Conservation (phyloP, 371 early-diverging fungal genomes). For the Lichtheimia corymbifera region DNA sequence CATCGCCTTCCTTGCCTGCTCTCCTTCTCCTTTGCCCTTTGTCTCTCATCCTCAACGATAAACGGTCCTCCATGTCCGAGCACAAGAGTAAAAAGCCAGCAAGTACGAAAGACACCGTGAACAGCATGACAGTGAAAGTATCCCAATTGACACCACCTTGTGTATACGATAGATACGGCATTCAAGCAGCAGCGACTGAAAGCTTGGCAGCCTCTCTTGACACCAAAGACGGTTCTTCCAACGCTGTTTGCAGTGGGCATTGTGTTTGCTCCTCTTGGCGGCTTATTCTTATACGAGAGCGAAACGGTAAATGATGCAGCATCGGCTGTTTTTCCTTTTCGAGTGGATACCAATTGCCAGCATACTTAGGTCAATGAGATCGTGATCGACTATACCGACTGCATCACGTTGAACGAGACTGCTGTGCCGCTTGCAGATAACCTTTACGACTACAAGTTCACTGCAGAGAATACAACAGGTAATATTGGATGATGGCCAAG, state of each 20-base stretch:
- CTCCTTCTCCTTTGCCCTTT: not conserved
- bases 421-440: slow-evolving; percentile 13
- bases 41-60: too few relatives aligned
- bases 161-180: slow-evolving; percentile 66
- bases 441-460: slow-evolving; percentile 43
- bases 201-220: slow-evolving; percentile 92
- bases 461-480: slow-evolving; percentile 41
- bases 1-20: slow-evolving; percentile 3
- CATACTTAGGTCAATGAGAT: slow-evolving; percentile 64
- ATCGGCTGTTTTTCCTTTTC: not conserved
- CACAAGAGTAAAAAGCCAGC: slow-evolving; percentile 48
- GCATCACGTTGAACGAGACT: slow-evolving; percentile 42
- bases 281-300: slow-evolving; percentile 64
- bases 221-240: slow-evolving; percentile 87
- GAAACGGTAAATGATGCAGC: slow-evolving; percentile 37
- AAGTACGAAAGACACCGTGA: slow-evolving; percentile 21
- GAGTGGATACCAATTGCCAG: not conserved
- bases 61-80: slow-evolving; percentile 32
- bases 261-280: slow-evolving; percentile 86
- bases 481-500: not conserved
- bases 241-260: slow-evolving; percentile 84
- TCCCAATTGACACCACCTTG: not conserved
- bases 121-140: not conserved
- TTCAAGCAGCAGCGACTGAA: slow-evolving; percentile 92
- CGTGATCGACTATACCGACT: slow-evolving; percentile 83